Evolutionary conservation across 2,329 filamentous ascomycete genomes (phyloP).

Genomic region (Penicillium psychrosexuale): DNA sequence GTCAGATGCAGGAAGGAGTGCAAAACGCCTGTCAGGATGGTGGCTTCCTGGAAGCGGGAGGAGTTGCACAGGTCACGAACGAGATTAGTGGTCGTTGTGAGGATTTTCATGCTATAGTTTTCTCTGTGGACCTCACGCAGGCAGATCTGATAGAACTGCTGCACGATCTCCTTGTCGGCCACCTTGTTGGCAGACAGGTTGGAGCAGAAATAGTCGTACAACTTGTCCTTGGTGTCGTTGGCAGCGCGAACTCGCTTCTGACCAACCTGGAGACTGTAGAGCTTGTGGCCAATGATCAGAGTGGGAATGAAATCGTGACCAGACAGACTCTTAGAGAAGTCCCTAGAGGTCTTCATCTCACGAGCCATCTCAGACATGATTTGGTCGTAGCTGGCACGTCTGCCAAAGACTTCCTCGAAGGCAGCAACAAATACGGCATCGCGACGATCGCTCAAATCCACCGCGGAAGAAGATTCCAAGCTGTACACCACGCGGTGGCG

Average conservation of each 20-base stretch:
- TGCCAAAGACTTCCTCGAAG: slow-evolving; percentile 44
- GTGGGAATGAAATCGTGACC: slow-evolving; percentile 35
- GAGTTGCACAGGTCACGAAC: slow-evolving; percentile 32
- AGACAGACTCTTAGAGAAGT: slow-evolving; percentile 35
- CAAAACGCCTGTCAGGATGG: slow-evolving; percentile 33
- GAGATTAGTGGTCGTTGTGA: slow-evolving; percentile 25
- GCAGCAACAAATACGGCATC: slow-evolving; percentile 48
- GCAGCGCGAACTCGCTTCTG: slow-evolving; percentile 33
- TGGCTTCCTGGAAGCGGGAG: slow-evolving; percentile 33
- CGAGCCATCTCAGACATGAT: slow-evolving; percentile 45
- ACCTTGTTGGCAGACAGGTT: slow-evolving; percentile 29
- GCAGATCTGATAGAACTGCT: slow-evolving; percentile 35
- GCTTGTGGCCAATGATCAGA: slow-evolving; percentile 30
- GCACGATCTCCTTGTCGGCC: slow-evolving; percentile 27
- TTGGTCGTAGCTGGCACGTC: slow-evolving; percentile 36
- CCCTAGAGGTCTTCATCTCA: slow-evolving; percentile 44
- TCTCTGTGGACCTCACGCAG: slow-evolving; percentile 31
- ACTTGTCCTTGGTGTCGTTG: slow-evolving; percentile 30
- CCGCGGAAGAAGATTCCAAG: slow-evolving; percentile 32
- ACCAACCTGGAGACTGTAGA: slow-evolving; percentile 29
- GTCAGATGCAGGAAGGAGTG: slow-evolving; percentile 36
- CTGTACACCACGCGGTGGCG: slow-evolving; percentile 51
- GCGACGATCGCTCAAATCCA: slow-evolving; percentile 31
- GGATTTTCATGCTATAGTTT: slow-evolving; percentile 32
- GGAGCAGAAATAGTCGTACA: slow-evolving; percentile 40